Evolutionary conservation across 805 yeast genomes (phyloP).

Genomic region (Metschnikowia rubicola): DNA sequence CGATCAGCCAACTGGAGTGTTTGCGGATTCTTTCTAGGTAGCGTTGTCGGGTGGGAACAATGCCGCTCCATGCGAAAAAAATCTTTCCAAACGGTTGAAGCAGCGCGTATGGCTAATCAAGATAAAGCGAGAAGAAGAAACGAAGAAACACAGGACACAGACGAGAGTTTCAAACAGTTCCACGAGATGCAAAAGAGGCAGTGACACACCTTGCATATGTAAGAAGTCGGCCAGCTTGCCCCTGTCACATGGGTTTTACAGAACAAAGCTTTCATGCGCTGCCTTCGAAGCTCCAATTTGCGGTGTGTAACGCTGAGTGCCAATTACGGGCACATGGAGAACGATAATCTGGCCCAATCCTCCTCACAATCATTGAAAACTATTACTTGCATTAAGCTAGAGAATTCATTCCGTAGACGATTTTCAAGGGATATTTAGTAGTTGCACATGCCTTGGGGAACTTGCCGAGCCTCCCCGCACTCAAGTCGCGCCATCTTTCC

Average conservation of each 20-base stretch:
- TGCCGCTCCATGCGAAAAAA: slow-evolving; percentile 71
- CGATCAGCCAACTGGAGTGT: slow-evolving; percentile 79
- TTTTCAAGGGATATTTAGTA: no score
- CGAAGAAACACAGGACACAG: slow-evolving; percentile 20
- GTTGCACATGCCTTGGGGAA: background rate
- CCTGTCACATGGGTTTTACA: no score
- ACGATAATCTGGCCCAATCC: no score
- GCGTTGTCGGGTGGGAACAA: slow-evolving; percentile 88
- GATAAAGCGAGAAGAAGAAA: slow-evolving; percentile 33
- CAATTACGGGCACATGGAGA: no score
- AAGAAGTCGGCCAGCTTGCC: no score
- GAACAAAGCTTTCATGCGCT: no score
- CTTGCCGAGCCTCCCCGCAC: slow-evolving; percentile 8
- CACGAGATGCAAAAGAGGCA: slow-evolving; percentile 18
- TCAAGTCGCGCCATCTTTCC: slow-evolving; percentile 2
- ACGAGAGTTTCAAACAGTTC: slow-evolving; percentile 27
- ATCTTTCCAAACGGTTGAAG: slow-evolving; percentile 61
- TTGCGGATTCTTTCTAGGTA: slow-evolving; percentile 75
- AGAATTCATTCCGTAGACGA: no score
- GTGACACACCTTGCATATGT: background rate
- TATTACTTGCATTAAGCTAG: no score
- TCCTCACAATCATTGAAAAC: no score
- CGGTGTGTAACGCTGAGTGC: no score
- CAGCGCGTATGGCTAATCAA: slow-evolving; percentile 54
- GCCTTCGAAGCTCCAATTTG: no score